phyloP scores from a whole-genome alignment of 768 basidiomycete genomes.

The Panaeolus cyanescens region DNA sequence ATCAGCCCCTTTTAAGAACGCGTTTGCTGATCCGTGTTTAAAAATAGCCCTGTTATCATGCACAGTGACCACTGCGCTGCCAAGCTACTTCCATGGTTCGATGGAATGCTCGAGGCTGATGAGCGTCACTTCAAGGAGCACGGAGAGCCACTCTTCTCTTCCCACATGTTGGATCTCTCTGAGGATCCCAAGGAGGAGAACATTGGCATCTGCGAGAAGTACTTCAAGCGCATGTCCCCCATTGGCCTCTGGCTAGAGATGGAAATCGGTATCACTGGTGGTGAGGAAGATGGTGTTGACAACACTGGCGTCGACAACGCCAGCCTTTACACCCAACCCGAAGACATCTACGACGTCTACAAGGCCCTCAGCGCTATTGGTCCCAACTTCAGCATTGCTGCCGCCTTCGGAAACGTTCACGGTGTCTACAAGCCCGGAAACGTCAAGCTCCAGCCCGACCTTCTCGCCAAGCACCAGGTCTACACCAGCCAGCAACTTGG shows the following conservation, averaged over 20 bases:
- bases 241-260: slow-evolving; percentile 98
- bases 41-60: slow-evolving; percentile 83
- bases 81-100: slow-evolving; percentile 98
- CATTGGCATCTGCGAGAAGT: slow-evolving; percentile 90
- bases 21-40: slow-evolving; percentile 7
- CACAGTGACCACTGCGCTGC: slow-evolving; percentile 99
- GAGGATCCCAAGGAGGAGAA: slow-evolving; percentile 93
- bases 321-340: slow-evolving; percentile 94
- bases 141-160: slow-evolving; percentile 87
- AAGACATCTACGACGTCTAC: slow-evolving; percentile 93
- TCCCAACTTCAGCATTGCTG: slow-evolving; percentile 96
- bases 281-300: slow-evolving; percentile 99
- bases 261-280: slow-evolving; percentile 99
- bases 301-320: slow-evolving; percentile 95
- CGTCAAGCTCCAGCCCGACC: slow-evolving; percentile 88
- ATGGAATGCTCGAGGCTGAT: slow-evolving; percentile 97
- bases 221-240: slow-evolving; percentile 94
- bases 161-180: slow-evolving; percentile 98
- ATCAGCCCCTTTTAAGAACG: background rate
- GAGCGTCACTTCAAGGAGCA: slow-evolving; percentile 91
- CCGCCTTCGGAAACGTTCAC: slow-evolving; percentile 98
- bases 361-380: slow-evolving; percentile 78
- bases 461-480: slow-evolving; percentile 89
- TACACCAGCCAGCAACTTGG: slow-evolving; percentile 71
- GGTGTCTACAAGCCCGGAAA: slow-evolving; percentile 99